Conservation (phyloP, 1,284 basidiomycete genomes). For the Apiotrichum veenhuisii region DNA sequence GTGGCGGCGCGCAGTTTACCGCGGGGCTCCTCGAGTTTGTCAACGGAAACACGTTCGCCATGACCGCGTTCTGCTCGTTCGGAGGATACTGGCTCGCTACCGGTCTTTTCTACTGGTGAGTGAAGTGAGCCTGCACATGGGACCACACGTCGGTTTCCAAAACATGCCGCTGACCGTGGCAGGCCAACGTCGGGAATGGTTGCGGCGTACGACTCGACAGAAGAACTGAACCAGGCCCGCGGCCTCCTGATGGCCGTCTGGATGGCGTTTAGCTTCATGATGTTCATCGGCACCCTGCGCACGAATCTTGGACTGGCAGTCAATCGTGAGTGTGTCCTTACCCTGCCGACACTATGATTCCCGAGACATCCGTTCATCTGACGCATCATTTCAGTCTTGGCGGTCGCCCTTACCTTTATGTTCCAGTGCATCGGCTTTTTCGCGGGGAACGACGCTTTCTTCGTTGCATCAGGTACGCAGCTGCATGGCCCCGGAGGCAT, state of each 20-base stretch:
- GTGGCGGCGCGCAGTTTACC: constrained; percentile 64
- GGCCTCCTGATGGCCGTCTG: constrained; percentile 38
- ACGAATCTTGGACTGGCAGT: constrained; percentile 60
- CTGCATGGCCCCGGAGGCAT: constrained; percentile 49
- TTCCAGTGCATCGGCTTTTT: constrained; percentile 33
- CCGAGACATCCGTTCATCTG: too few species aligned
- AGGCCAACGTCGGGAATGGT: constrained; percentile 51
- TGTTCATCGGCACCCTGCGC: constrained; percentile 57
- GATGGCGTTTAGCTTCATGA: constrained; percentile 20
- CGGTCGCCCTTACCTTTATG: constrained; percentile 56
- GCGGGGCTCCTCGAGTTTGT: constrained; percentile 57
- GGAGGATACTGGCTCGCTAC: constrained; percentile 78
- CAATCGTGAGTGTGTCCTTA: constrained; percentile 48
- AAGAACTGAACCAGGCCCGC: constrained; percentile 20
- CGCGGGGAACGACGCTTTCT: not conserved
- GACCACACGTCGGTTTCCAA: not conserved
- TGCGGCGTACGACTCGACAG: constrained; percentile 41
- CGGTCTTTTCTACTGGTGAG: constrained; percentile 46
- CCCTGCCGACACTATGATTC: not conserved
- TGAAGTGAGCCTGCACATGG: too few species aligned
- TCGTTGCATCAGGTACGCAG: constrained; percentile 3
- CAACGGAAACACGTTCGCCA: constrained; percentile 56
- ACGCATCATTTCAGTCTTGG: constrained; percentile 58
- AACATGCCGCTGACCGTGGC: not conserved
- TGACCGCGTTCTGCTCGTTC: constrained; percentile 62